phyloP scores from a whole-genome alignment of 164 flowering plant species.

The Magnolia changhungtana region DNA sequence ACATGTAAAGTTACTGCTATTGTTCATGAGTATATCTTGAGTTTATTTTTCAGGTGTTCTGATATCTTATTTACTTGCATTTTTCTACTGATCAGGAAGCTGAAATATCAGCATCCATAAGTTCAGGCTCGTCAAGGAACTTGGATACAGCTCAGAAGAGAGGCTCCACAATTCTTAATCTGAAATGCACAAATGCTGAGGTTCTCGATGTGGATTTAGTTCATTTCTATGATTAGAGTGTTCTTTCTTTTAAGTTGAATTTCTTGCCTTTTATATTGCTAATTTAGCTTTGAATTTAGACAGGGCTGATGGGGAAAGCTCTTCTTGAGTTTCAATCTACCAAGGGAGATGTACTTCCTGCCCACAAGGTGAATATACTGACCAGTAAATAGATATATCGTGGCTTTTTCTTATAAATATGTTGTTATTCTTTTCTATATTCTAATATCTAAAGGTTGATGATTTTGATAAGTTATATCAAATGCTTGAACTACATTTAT shows the following conservation, averaged over 20 bases:
- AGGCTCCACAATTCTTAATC: slow-evolving; percentile 79
- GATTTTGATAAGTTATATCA: too few species aligned
- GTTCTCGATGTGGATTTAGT: slow-evolving; percentile 25
- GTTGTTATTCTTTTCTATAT: too few species aligned
- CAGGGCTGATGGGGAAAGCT: slow-evolving; percentile 91
- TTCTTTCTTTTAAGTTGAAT: not conserved
- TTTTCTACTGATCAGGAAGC: slow-evolving; percentile 56
- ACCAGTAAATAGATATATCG: not conserved
- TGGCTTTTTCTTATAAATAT: too few species aligned
- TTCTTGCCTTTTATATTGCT: not conserved
- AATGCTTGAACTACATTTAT: too few species aligned
- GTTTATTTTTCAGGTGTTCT: not conserved
- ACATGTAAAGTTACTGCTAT: not conserved
- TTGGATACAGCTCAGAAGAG: slow-evolving; percentile 71
- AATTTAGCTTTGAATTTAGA: slow-evolving; percentile 37
- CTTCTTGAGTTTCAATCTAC: slow-evolving; percentile 91
- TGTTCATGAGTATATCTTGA: not conserved
- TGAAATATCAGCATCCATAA: slow-evolving; percentile 75
- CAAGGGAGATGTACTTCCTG: slow-evolving; percentile 97
- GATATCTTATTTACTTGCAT: not conserved
- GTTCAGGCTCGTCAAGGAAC: slow-evolving; percentile 61
- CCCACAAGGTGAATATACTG: slow-evolving; percentile 67
- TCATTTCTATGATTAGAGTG: not conserved
- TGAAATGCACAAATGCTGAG: slow-evolving; percentile 95
- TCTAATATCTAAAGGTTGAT: too few species aligned